Base-by-base conservation (phyloP, 805 yeast species). In the Brettanomyces naardenensis region DNA sequence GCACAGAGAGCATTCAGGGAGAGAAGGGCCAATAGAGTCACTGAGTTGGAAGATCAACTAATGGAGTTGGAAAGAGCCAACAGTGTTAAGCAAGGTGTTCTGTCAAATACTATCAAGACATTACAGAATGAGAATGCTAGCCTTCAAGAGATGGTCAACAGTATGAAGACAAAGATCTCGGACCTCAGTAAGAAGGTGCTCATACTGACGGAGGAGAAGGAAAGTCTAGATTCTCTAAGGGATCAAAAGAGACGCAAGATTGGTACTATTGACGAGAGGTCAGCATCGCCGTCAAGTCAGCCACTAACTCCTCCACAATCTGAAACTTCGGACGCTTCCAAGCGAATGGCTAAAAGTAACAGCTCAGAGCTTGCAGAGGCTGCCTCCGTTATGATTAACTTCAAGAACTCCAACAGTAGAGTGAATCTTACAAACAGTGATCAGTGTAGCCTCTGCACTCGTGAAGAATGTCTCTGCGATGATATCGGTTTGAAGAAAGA, bases 1-100 rank as follows among this genome's bases (percentile, higher is more conserved):
- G 95, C 96, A 18, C 95, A 89, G 65, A 56, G 95, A 41, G 94
- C 97, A 2, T 85, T 86, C 62, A 65, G 96, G 46, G 94, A 87
- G 56, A 69, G 95, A 46, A 65, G 94, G 49, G 94, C 95, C 15
- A 82, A 83, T 23, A 64, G 88, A 36, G 85, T 87, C 6, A 77
- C 76, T 41, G 94, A 83, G 53, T 65, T 89, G 38, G 95, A 86
- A 55, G 73, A 70, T 36, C 77, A 75, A 58, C 67, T 81, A 40
- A 63, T 71, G 53, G 83, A 73, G 50, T 69, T 79, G 37, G 90
- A 82, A 58, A 71, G 73, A 46, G 89, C 76, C 48, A 69, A 73
- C 40, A 83, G 75, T 28, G 63, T 66, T 36, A 73, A 70, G 48
- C 86, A 76, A 50, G 72, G 76, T 55, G 68, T 71, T 2, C 57